phyloP scores from a whole-genome alignment of 2,329 filamentous ascomycete species.

The Exophiala aquamarina region DNA sequence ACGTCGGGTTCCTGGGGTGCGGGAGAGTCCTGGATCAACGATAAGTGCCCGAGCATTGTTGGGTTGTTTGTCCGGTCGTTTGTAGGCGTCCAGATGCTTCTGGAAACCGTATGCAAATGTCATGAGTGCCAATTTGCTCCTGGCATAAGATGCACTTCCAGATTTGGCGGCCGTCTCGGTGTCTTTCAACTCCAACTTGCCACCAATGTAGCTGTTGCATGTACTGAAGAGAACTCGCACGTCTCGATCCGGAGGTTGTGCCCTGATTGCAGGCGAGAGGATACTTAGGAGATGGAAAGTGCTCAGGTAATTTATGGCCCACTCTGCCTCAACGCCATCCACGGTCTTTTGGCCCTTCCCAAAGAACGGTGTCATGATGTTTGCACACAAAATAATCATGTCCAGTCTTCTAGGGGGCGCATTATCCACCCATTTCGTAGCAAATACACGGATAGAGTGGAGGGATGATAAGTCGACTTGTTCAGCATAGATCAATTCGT shows the following conservation, averaged over 20 bases:
- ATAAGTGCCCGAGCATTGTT: slow-evolving; percentile 81
- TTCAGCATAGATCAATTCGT: slow-evolving; percentile 91
- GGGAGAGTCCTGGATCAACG: slow-evolving; percentile 79
- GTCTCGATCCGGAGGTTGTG: slow-evolving; percentile 90
- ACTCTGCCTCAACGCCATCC: slow-evolving; percentile 84
- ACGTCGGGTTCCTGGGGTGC: slow-evolving; percentile 82
- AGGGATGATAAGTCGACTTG: slow-evolving; percentile 86
- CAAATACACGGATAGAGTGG: slow-evolving; percentile 88
- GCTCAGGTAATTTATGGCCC: slow-evolving; percentile 92
- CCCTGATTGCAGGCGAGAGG: slow-evolving; percentile 82
- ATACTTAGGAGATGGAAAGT: slow-evolving; percentile 96
- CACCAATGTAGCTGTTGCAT: slow-evolving; percentile 83
- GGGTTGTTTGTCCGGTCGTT: slow-evolving; percentile 77
- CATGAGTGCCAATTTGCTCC: slow-evolving; percentile 75
- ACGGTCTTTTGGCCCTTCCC: slow-evolving; percentile 60
- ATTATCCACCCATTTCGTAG: slow-evolving; percentile 98
- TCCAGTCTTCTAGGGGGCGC: slow-evolving; percentile 84
- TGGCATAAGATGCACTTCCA: slow-evolving; percentile 48
- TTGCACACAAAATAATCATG: slow-evolving; percentile 85
- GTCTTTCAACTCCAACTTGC: slow-evolving; percentile 57
- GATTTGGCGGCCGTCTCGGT: slow-evolving; percentile 26
- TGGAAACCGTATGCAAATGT: slow-evolving; percentile 88
- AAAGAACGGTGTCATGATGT: slow-evolving; percentile 70
- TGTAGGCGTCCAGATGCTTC: slow-evolving; percentile 82
- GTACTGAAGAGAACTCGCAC: slow-evolving; percentile 84